Evolutionary conservation across 2,329 filamentous ascomycete genomes (phyloP).

Genomic region (Seiridium unicorne): DNA sequence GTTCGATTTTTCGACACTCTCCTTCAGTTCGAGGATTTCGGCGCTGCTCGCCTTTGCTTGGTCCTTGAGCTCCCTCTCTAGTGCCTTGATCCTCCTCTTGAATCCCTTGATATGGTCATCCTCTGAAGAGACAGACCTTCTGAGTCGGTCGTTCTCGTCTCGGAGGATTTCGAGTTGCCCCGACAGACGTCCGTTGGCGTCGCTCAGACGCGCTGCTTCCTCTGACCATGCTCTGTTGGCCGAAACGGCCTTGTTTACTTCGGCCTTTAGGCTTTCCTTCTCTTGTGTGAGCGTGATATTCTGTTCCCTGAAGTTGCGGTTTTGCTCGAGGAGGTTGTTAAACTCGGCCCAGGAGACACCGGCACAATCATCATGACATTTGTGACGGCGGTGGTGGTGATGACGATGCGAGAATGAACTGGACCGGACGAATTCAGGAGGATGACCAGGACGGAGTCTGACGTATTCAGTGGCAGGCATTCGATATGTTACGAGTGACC

Average conservation of each 20-base stretch:
- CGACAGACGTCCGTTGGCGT: conserved; percentile 12
- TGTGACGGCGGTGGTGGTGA: conserved; percentile 12
- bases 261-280: conserved; percentile 18
- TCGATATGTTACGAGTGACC: background rate
- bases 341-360: conserved; percentile 21
- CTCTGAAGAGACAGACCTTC: conserved; percentile 12
- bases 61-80: conserved; percentile 18
- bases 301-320: conserved; percentile 11
- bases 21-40: conserved; percentile 3
- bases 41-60: conserved; percentile 11
- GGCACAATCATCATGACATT: conserved; percentile 24
- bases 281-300: conserved; percentile 18
- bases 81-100: conserved; percentile 14
- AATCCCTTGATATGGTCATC: conserved; percentile 14
- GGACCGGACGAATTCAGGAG: conserved; percentile 17
- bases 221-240: conserved; percentile 15
- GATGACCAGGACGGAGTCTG: conserved; percentile 13
- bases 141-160: conserved; percentile 1
- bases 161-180: conserved; percentile 14
- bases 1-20: conserved; percentile 16
- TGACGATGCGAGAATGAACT: conserved; percentile 21
- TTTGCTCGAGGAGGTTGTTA: conserved; percentile 17
- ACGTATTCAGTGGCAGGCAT: conserved; percentile 12
- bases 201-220: background rate
- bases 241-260: conserved; percentile 12